A percentile compares a stretch with the other conserved stretches of the same genome.
phyloP scores from a whole-genome alignment of 2,329 filamentous ascomycete species.

The Periconia digitata region DNA sequence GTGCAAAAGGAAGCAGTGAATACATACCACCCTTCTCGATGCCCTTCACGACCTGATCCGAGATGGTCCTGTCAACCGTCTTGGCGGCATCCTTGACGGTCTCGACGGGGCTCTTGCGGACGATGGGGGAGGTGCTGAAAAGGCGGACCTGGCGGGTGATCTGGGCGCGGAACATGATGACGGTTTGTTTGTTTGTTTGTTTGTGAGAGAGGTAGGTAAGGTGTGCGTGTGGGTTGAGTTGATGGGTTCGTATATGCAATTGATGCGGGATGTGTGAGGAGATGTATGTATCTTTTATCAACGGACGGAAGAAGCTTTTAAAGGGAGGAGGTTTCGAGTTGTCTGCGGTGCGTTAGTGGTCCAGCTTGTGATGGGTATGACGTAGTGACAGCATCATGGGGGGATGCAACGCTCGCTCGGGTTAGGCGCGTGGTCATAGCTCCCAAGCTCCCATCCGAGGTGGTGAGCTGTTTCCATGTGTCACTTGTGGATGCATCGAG shows the following conservation, averaged over 20 bases:
- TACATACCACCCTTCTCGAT: conserved; percentile 64
- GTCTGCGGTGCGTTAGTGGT: too few species aligned
- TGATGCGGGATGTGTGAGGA: not conserved
- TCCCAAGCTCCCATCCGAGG: too few species aligned
- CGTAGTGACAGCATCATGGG: conserved; percentile 21
- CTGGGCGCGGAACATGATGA: conserved; percentile 51
- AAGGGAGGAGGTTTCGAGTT: not conserved
- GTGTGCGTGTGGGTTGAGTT: not conserved
- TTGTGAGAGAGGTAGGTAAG: conserved; percentile 2
- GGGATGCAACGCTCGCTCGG: too few species aligned
- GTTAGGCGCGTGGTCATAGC: conserved; percentile 16
- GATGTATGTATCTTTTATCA: not conserved
- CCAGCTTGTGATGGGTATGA: too few species aligned
- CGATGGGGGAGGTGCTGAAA: conserved; percentile 56
- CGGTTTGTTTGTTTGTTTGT: conserved; percentile 1
- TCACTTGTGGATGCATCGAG: too few species aligned
- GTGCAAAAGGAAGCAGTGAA: not conserved
- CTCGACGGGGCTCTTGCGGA: conserved; percentile 57
- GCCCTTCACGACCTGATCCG: conserved; percentile 60
- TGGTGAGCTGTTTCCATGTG: too few species aligned
- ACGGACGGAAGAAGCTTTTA: conserved; percentile 1
- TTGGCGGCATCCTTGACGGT: conserved; percentile 61
- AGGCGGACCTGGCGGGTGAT: conserved; percentile 49
- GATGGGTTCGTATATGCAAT: conserved; percentile 3
- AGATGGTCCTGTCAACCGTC: conserved; percentile 58